These are phyloP conservation scores for Apiospora marii DNA, from an alignment of 2,329 filamentous ascomycete species.

Conservation along the genomic window DNA sequence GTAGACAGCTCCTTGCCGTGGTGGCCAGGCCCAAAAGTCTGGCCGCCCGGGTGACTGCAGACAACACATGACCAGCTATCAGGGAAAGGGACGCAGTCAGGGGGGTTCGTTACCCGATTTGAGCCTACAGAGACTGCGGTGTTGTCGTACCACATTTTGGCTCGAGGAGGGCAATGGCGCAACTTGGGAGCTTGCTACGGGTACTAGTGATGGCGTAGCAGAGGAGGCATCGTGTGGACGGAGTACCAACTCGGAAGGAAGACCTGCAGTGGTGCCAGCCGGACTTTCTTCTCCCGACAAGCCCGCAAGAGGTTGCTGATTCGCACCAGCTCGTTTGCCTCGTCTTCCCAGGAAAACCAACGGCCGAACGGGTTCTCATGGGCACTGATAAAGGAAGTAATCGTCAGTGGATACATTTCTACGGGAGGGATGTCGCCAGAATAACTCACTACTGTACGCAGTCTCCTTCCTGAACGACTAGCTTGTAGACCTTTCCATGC, in stretches of 20 bases:
- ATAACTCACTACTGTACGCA: neutral
- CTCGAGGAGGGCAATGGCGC: no score
- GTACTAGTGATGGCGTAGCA: neutral
- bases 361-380: neutral
- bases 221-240: neutral
- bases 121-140: no score
- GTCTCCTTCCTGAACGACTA: neutral
- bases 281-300: constrained; percentile 5
- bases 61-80: no score
- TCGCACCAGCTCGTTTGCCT: neutral
- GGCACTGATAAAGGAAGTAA: neutral
- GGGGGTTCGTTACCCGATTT: no score
- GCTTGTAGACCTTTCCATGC: neutral
- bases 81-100: no score
- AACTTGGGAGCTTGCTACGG: neutral
- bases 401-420: neutral
- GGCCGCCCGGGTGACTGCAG: no score
- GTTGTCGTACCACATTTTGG: no score
- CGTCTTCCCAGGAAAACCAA: constrained; percentile 6
- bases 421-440: no score
- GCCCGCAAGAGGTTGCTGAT: neutral
- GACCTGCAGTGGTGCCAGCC: neutral
- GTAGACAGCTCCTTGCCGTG: no score
- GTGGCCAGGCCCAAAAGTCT: no score
- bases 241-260: constrained; percentile 5